Base-by-base conservation (phyloP, 352 stramenopile genomes). In the Phytopythium kandeliae region DNA sequence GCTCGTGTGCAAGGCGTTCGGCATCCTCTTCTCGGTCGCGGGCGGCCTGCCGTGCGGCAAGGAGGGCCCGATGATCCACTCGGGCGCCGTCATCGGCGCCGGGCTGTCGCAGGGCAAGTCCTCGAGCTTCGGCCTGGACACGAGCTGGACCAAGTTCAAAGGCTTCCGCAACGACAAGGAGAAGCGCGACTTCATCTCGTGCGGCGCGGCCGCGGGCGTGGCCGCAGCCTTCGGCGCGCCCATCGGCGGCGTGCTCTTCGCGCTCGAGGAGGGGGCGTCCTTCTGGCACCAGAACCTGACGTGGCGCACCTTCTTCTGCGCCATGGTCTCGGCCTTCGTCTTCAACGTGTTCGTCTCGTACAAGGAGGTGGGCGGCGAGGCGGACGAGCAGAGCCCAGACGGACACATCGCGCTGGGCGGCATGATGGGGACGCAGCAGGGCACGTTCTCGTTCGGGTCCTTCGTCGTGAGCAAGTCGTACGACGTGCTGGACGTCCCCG, bases 111-210 rank as follows among this genome's bases (percentile, higher is more conserved):
- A 31, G 28, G 28, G 28, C 28, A 31, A 31, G 28, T 31, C 28
- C 4, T 31, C 28, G 28, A 31, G 28, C 28, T 31, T 31, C 28
- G 28, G 28, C 28, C 4, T 31, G 28, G 28, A 31, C 28, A 31
- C 28, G 28, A 31, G 28, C 28, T 31, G 28, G 28, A 31, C 28
- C 28, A 31, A 31, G 28, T 31, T 31, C 28, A 31, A 31, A 9
- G 74, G 80, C 17, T 96, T 97, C 65, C 69, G 85, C 10, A 96
- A 89, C 57, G 89, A 97, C 66, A 67, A 69, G 24, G 87, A 97
- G 51, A 89, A 94, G 52, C 71, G 89, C 6, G 85, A 96, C 54
- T 90, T 97, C 44, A 75, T 96, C 12, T 80, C 74, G 26, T 93
- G 92, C 60, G 89, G 89, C 45, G 83, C 86, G 26, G 85, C 89